A percentile compares a stretch with the other conserved stretches of the same genome.
Conservation (phyloP, 352 stramenopile species). For the Pythium guiyangense region DNA sequence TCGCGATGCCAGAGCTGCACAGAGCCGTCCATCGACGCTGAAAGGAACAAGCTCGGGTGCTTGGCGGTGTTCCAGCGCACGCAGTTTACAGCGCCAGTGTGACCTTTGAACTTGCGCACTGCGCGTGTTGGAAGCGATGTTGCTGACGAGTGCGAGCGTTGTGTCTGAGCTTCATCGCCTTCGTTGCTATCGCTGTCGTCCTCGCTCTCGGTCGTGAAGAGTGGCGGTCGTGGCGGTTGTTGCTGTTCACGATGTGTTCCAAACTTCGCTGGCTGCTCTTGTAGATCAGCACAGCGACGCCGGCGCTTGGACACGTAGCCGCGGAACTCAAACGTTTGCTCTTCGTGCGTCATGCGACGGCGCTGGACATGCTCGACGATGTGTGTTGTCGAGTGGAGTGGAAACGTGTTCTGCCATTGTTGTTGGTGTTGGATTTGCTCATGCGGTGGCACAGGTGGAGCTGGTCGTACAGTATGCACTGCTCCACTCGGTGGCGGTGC, state of each 20-base stretch:
- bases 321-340: conserved; percentile 23
- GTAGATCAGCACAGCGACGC: background rate
- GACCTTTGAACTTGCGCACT: conserved; percentile 15
- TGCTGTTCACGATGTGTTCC: background rate
- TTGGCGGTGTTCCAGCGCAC: conserved; percentile 37
- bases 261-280: background rate
- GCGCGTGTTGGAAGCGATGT: background rate
- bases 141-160: background rate
- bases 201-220: conserved; percentile 3
- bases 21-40: conserved; percentile 53
- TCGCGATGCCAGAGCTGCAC: conserved; percentile 41
- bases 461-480: too few relatives aligned
- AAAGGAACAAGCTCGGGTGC: conserved; percentile 34
- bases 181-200: background rate
- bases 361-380: background rate
- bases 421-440: background rate
- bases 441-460: background rate
- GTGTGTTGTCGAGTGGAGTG: background rate
- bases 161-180: background rate
- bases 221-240: background rate
- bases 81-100: conserved; percentile 24
- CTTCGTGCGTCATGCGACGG: conserved; percentile 12
- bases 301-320: conserved; percentile 27
- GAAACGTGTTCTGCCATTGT: background rate
- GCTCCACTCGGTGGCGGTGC: too few relatives aligned